These are phyloP conservation scores for Exophiala spinifera DNA, from an alignment of 2,329 filamentous ascomycete species.

Conservation along the genomic window DNA sequence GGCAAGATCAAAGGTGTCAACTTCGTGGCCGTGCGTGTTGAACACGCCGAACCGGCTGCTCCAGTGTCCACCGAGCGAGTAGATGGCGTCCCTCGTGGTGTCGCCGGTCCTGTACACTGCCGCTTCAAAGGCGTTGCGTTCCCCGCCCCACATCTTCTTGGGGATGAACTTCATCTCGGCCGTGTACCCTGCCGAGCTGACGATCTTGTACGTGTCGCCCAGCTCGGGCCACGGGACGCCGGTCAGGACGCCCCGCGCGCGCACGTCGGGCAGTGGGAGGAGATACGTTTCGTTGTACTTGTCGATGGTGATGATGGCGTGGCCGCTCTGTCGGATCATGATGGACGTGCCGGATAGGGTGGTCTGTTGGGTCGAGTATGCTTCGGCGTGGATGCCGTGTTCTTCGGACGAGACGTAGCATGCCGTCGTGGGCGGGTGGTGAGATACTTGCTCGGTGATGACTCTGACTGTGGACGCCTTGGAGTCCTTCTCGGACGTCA, in stretches of 20 bases:
- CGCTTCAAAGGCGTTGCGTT: conserved; percentile 23
- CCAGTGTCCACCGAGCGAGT: conserved; percentile 24
- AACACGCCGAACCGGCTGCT: conserved; percentile 71
- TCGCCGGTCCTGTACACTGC: conserved; percentile 21
- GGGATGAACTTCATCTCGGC: conserved; percentile 26
- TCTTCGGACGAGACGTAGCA: conserved; percentile 27
- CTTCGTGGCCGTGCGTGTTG: conserved; percentile 42
- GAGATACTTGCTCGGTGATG: conserved; percentile 28
- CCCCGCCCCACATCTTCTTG: conserved; percentile 23
- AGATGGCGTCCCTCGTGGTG: conserved; percentile 11
- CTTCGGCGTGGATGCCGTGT: conserved; percentile 23
- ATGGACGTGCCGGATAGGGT: conserved; percentile 23
- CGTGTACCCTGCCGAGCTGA: conserved; percentile 23
- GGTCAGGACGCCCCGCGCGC: conserved; percentile 34
- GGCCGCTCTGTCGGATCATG: conserved; percentile 24
- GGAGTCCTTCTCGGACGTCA: conserved; percentile 17
- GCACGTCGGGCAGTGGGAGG: conserved; percentile 25
- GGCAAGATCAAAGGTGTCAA: conserved; percentile 57
- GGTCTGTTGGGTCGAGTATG: conserved; percentile 26
- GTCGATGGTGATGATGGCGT: conserved; percentile 25
- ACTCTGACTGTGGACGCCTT: conserved; percentile 21
- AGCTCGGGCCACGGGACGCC: conserved; percentile 47
- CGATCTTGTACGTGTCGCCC: conserved; percentile 24
- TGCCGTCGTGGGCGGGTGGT: conserved; percentile 30
- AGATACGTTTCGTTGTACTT: conserved; percentile 29